Percentiles rank a stretch among this genome's conserved stretches.
Evolutionary conservation across 495 filamentous ascomycete species (phyloP).

Genomic region (Xylaria palmicola): DNA sequence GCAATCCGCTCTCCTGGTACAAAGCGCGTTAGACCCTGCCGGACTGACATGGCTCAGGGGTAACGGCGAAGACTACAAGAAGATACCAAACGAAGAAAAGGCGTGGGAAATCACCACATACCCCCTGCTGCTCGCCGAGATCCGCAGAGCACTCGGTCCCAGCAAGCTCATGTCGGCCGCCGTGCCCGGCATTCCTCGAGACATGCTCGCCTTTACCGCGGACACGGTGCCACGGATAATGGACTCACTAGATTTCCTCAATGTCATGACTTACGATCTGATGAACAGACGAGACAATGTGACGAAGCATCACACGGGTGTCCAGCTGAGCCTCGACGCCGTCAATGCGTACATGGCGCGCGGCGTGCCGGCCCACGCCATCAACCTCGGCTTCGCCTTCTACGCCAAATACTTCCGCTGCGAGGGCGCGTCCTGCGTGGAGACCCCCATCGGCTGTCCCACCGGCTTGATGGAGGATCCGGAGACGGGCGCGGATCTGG

Average conservation of each 20-base stretch:
- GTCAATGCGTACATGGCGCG: conserved; percentile 60
- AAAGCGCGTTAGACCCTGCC: not conserved
- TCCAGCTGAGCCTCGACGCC: conserved; percentile 53
- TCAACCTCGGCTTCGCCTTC: conserved; percentile 74
- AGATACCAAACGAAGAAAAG: conserved; percentile 60
- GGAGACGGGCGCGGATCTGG: conserved; percentile 61
- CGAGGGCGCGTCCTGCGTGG: conserved; percentile 48
- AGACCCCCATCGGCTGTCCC: conserved; percentile 59
- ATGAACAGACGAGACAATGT: conserved; percentile 72
- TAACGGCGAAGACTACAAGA: conserved; percentile 74
- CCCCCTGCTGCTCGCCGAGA: conserved; percentile 58
- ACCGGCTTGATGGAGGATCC: conserved; percentile 64
- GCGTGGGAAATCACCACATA: conserved; percentile 63
- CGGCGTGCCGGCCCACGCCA: conserved; percentile 54
- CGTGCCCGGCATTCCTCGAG: conserved; percentile 62
- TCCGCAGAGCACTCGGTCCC: conserved; percentile 59
- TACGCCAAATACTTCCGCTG: conserved; percentile 74
- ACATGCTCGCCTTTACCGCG: conserved; percentile 74
- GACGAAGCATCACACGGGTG: conserved; percentile 65
- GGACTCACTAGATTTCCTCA: conserved; percentile 67
- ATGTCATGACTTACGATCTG: conserved; percentile 79
- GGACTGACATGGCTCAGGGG: conserved; percentile 45
- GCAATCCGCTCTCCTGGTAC: not conserved
- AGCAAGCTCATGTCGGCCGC: conserved; percentile 67
- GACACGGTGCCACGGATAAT: conserved; percentile 62